Conservation (phyloP, 306 rosid genomes). For the Sicyos baderoa region DNA sequence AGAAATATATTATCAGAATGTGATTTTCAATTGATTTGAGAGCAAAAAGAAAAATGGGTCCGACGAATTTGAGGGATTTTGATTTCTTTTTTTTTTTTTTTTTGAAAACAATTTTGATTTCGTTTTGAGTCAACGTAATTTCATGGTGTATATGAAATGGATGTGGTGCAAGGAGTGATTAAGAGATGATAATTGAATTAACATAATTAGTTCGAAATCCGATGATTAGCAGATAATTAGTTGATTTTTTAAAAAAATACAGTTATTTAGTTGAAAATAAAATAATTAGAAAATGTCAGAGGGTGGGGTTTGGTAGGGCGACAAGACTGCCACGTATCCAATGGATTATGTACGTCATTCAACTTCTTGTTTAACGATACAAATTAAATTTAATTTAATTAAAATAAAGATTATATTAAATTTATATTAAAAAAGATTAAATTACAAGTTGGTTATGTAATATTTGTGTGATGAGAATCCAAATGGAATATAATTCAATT, state of each 20-base stretch:
- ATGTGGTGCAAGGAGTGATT: background rate
- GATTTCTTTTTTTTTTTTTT: too few species aligned
- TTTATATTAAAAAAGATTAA: too few species aligned
- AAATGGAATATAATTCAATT: too few species aligned
- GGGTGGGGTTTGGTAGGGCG: background rate
- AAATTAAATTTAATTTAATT: too few species aligned
- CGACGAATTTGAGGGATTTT: too few species aligned
- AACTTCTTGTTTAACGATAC: background rate
- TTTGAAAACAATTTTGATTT: too few species aligned
- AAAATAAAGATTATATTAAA: too few species aligned
- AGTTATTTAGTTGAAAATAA: background rate
- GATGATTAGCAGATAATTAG: background rate
- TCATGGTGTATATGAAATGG: background rate
- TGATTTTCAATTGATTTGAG: too few species aligned
- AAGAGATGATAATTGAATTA: background rate
- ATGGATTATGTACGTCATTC: background rate
- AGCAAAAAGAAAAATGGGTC: too few species aligned
- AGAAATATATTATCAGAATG: background rate
- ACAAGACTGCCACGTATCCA: background rate
- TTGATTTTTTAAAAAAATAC: background rate
- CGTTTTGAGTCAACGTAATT: background rate
- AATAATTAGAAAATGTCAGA: background rate
- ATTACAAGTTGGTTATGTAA: too few species aligned
- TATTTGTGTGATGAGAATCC: too few species aligned
- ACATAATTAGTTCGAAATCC: background rate